phyloP scores from a whole-genome alignment of 768 basidiomycete species.

The Daedaleopsis nitida region DNA sequence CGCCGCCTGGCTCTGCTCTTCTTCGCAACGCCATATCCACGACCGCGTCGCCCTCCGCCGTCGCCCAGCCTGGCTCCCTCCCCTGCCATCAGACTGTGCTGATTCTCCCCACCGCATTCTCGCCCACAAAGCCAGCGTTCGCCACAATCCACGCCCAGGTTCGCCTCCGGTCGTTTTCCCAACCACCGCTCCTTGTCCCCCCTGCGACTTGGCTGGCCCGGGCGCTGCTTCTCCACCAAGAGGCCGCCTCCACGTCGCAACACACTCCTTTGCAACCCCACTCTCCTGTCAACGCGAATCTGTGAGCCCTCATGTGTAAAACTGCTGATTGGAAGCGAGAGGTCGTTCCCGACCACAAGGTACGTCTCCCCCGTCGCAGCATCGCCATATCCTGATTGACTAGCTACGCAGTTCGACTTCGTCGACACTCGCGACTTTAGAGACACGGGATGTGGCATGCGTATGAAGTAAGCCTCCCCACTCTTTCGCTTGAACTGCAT shows the following conservation, averaged over 20 bases:
- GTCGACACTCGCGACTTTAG: constrained; percentile 92
- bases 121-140: constrained; percentile 2
- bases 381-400: not conserved
- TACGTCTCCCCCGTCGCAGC: constrained; percentile 34
- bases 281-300: constrained; percentile 10
- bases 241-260: constrained; percentile 28
- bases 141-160: constrained; percentile 17
- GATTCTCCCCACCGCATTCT: not conserved
- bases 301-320: constrained; percentile 54
- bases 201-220: constrained; percentile 27
- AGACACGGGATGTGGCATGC: constrained; percentile 84
- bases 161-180: constrained; percentile 23
- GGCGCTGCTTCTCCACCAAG: constrained; percentile 21
- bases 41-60: not conserved
- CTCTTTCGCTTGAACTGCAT: not conserved
- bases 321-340: constrained; percentile 95
- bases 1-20: not conserved
- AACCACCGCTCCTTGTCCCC: constrained; percentile 23
- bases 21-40: constrained; percentile 8
- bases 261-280: constrained; percentile 18
- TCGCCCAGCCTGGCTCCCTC: not conserved
- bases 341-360: constrained; percentile 97
- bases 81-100: constrained; percentile 6
- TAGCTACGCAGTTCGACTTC: constrained; percentile 81
- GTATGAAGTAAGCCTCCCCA: constrained; percentile 63